Conservation (phyloP, 2,329 filamentous ascomycete species). For the Beauveria australis region DNA sequence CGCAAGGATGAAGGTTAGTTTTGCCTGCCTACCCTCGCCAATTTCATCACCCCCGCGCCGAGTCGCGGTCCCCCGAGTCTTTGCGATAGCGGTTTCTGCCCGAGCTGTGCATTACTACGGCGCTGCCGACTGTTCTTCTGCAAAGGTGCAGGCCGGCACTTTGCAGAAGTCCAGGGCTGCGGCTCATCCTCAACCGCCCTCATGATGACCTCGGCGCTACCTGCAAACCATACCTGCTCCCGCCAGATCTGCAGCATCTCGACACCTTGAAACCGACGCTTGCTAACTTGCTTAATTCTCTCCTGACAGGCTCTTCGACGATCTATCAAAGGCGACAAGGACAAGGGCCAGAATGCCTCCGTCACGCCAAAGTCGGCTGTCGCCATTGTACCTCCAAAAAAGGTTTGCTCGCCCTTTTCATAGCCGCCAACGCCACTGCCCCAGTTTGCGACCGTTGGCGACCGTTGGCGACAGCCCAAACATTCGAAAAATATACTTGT, state of each 20-base stretch:
- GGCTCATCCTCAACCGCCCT: neutral
- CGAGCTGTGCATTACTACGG: neutral
- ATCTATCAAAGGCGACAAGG: constrained; percentile 86
- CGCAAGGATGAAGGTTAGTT: constrained; percentile 7
- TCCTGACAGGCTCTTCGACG: constrained; percentile 64
- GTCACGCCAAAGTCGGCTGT: constrained; percentile 79
- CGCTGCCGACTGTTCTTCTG: neutral
- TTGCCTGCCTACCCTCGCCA: neutral
- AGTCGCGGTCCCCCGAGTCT: neutral
- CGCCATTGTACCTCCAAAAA: constrained; percentile 86
- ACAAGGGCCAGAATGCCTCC: constrained; percentile 59
- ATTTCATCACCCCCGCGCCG: neutral
- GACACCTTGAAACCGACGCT: neutral
- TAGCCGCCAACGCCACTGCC: neutral
- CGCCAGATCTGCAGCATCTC: neutral
- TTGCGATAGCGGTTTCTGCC: neutral
- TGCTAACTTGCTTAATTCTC: constrained; percentile 35
- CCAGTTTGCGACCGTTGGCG: neutral
- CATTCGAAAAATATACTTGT: neutral
- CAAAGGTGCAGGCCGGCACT: neutral
- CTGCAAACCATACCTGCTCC: neutral
- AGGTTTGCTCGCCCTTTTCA: constrained; percentile 51
- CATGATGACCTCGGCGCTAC: neutral
- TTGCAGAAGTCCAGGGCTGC: neutral
- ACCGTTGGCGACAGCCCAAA: neutral